Conservation (phyloP, 2,329 filamentous ascomycete species). For the Phyllosticta citriasiana region DNA sequence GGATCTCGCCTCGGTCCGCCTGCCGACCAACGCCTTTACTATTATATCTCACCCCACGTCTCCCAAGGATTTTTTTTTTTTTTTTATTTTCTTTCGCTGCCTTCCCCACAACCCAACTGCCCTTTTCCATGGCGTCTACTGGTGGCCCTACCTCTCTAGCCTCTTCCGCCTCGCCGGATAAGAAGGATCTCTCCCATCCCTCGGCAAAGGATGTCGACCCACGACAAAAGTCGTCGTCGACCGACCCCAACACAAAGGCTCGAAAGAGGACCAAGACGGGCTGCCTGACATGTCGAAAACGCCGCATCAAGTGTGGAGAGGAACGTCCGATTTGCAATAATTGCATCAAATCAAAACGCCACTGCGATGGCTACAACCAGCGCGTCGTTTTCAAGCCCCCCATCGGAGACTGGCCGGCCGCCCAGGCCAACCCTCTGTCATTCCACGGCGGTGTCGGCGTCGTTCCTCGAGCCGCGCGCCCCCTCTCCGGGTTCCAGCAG, state of each 20-base stretch:
- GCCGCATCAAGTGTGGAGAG: conserved; percentile 95
- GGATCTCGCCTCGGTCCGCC: conserved; percentile 10
- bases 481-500: conserved; percentile 8
- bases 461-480: conserved; percentile 3
- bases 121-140: conserved; percentile 2
- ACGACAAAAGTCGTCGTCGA: not conserved
- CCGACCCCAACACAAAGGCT: conserved; percentile 6
- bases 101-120: not conserved
- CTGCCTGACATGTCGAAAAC: conserved; percentile 84
- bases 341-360: conserved; percentile 75
- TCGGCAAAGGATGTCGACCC: not conserved
- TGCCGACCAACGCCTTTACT: not conserved
- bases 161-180: not conserved
- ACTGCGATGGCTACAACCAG: conserved; percentile 77
- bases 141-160: not conserved
- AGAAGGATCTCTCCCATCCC: not conserved
- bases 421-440: conserved; percentile 7
- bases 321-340: conserved; percentile 73
- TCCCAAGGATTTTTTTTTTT: not conserved
- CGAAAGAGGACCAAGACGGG: conserved; percentile 71
- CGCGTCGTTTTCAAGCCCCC: conserved; percentile 72
- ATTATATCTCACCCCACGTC: not conserved
- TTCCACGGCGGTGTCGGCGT: conserved; percentile 11
- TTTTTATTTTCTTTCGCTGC: not conserved
- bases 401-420: conserved; percentile 43